Evolutionary conservation across 208 protist species (phyloP), one percentile per base, ranked within the genome.

Genomic region (Wallacemonas sp.): DNA sequence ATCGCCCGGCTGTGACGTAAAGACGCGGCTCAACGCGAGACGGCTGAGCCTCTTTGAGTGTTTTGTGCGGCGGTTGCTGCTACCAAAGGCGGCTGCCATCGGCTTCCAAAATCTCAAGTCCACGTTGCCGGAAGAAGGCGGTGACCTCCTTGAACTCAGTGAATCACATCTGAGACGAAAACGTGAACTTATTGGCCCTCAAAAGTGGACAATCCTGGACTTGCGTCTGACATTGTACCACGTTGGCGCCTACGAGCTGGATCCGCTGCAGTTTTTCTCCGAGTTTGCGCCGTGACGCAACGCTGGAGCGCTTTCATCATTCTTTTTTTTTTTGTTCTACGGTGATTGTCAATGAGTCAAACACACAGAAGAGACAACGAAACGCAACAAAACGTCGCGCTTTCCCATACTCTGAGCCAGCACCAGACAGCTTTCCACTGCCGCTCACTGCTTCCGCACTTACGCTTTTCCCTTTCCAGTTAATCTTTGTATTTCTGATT

Each of bases 171-270:
- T 90, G 21, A 17, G 46, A 33, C 38, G 65, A 41, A 84, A 85
- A 61, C 28, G 67, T 6, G 22, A 27, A 11, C 74, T 59, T n/a
- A 42, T 76, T 19, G 84, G 84, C 6, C 77, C 76, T 9, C 84
- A 87, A 73, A 80, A 79, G 65, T 90, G 84, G 80, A 84, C 68
- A 49, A 72, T 67, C 56, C 38, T 80, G n/a, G 84, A 90, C 33
- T 45, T 87, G 26, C 77, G 84, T n/a, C 42, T 90, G 27, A 56
- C 60, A 27, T 68, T 90, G n/a, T 63, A 66, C 30, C 77, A 75
- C 9, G 31, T 83, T 34, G 62, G 70, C 21, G 78, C 78, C 6
- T 90, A 85, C 66, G 68, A 59, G 0, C 28, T 72, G 22, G 33
- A 68, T 24, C 76, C 67, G 39, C 59, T 38, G 5, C 6, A 22